Conservation (phyloP, 805 yeast species). For the Candida ortonii region DNA sequence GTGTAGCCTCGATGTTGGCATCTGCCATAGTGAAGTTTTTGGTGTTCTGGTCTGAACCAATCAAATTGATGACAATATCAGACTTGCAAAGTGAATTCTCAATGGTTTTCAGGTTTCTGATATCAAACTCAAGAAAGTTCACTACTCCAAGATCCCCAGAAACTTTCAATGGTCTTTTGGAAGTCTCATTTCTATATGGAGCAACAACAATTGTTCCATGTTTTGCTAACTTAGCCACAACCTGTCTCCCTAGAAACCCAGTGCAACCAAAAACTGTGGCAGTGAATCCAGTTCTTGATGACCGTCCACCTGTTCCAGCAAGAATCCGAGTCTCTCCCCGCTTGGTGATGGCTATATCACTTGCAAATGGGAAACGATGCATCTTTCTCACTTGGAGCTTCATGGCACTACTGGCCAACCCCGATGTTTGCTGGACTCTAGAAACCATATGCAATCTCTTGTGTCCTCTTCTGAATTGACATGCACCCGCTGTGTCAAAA, state of each 20-base stretch:
- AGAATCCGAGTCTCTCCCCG: constrained; percentile 70
- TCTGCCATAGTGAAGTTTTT: constrained; percentile 82
- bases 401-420: no score
- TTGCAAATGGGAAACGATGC: constrained; percentile 37
- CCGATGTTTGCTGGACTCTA: no score
- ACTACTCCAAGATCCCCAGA: constrained; percentile 88
- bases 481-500: no score
- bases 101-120: constrained; percentile 71
- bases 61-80: constrained; percentile 76
- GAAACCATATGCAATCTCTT: no score
- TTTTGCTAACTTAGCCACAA: constrained; percentile 70
- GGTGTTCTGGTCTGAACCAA: constrained; percentile 74
- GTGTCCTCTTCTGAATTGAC: no score
- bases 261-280: constrained; percentile 85
- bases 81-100: constrained; percentile 76
- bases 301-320: constrained; percentile 77
- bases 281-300: constrained; percentile 83
- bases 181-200: constrained; percentile 80
- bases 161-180: constrained; percentile 74
- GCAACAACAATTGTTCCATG: constrained; percentile 76
- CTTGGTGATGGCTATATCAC: constrained; percentile 69
- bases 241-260: constrained; percentile 74
- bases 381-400: constrained; percentile 15
- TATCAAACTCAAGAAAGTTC: constrained; percentile 76
- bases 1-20: constrained; percentile 74